Base-by-base conservation (phyloP, 768 basidiomycete species). In the Russula sp. region DNA sequence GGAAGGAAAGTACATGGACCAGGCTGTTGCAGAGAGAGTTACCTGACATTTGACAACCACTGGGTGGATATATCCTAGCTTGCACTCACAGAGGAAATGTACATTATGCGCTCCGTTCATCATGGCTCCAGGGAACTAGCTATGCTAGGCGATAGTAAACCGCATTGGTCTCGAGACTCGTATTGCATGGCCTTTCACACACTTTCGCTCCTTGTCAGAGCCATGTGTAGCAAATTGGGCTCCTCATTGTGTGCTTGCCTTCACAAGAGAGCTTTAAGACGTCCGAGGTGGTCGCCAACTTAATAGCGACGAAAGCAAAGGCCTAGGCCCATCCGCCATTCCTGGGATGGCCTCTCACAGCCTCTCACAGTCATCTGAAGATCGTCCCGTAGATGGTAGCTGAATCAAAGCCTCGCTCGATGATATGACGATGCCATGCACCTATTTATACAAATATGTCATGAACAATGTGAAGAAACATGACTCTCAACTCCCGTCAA, bases 1-100 rank as follows among this genome's bases (percentile, higher is more conserved):
- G 93, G 93, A 91, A 84, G 70, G 90, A 93, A 69, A 89, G 84
- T 64, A 95, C 92, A 53, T 96, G 92, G 91, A 83, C 78, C 42
- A 77, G 93, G 61, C 74, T 95, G 58, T 83, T 91, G 68, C 84
- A 86, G 65, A 78, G 93, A 70, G 92, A 95, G 73, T 73, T 94
- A 58, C 92, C 92, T n/a, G 93, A 94, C 74, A 55, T 82, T 67
- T 77, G 68, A 66, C 60, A 79, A 20, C n/a, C 35, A 38, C 14
- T 50, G 10, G 51, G 41, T 29, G 3, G 36, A 36, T 29, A 10
- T 9, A 48, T 34, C 22, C 20, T 20, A 20, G n/a, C 8, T 32
- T 38, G 35, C 29, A 20, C 22, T 49, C 22, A 25, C 43, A 11
- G 32, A 39, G 41, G 39, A n/a, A 41, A 42, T 25, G 35, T 45